These are phyloP conservation scores for Pyrenula massariospora DNA, from an alignment of 495 filamentous ascomycete genomes.

Conservation along the genomic window DNA sequence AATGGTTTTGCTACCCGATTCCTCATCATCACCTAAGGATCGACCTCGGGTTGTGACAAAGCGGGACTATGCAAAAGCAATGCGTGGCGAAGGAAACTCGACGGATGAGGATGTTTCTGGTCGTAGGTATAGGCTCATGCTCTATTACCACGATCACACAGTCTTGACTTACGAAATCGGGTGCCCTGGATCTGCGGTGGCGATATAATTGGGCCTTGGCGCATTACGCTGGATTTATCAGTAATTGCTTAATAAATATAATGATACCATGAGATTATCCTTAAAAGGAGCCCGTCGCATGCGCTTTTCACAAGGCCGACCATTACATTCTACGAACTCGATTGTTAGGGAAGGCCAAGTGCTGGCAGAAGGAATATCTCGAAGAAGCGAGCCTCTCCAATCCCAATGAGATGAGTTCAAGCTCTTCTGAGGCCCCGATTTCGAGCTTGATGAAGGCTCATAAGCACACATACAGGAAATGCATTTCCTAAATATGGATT, in stretches of 20 bases:
- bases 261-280: too few relatives aligned
- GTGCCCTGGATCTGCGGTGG: constrained; percentile 21
- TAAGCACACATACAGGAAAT: not conserved
- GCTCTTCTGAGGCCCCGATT: not conserved
- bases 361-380: not conserved
- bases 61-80: too few relatives aligned
- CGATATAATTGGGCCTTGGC: not conserved
- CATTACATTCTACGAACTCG: too few relatives aligned
- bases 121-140: constrained; percentile 54
- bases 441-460: not conserved
- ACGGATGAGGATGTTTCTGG: too few relatives aligned
- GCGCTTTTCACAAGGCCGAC: too few relatives aligned
- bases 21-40: too few relatives aligned
- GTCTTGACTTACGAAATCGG: constrained; percentile 75
- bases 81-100: too few relatives aligned
- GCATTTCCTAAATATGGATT: not conserved
- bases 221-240: too few relatives aligned
- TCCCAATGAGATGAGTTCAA: not conserved
- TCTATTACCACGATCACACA: constrained; percentile 65
- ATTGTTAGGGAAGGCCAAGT: not conserved
- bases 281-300: too few relatives aligned
- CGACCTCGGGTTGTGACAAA: constrained; percentile 16
- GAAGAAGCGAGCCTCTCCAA: not conserved
- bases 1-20: too few relatives aligned
- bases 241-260: too few relatives aligned